These are phyloP conservation scores for Brasilioporus rufonigricans DNA, from an alignment of 768 basidiomycete species.

Conservation along the genomic window DNA sequence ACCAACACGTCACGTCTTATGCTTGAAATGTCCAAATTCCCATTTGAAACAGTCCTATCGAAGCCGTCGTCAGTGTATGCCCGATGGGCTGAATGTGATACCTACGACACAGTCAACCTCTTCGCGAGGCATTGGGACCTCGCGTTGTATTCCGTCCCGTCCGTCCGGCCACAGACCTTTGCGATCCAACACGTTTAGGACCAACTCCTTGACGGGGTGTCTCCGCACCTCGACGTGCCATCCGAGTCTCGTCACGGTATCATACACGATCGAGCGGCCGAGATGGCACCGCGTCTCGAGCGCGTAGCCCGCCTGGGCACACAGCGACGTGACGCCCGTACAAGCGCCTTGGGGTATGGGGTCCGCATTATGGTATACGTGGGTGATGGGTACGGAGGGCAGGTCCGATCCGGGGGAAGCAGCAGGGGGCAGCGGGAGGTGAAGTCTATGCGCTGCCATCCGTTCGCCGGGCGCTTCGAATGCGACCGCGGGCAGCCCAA, in stretches of 20 bases:
- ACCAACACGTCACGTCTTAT: neutral
- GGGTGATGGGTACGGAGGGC: slow-evolving; percentile 34
- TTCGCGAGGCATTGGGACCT: slow-evolving; percentile 56
- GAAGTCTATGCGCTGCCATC: slow-evolving; percentile 57
- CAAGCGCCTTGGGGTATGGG: slow-evolving; percentile 64
- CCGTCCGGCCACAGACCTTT: slow-evolving; percentile 41
- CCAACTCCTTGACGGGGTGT: slow-evolving; percentile 54
- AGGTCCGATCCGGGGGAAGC: slow-evolving; percentile 1
- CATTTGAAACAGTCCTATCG: slow-evolving; percentile 74
- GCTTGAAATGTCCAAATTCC: slow-evolving; percentile 59
- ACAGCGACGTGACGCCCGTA: slow-evolving; percentile 48
- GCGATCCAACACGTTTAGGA: slow-evolving; percentile 51
- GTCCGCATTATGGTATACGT: slow-evolving; percentile 70
- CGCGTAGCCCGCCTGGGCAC: slow-evolving; percentile 65
- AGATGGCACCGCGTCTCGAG: slow-evolving; percentile 62
- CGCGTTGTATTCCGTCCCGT: slow-evolving; percentile 35
- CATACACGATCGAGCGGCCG: slow-evolving; percentile 62
- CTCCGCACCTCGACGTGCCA: slow-evolving; percentile 59
- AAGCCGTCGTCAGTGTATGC: neutral
- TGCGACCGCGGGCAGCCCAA: slow-evolving; percentile 61
- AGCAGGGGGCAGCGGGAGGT: slow-evolving; percentile 53
- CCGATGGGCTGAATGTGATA: neutral
- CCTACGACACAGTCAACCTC: slow-evolving; percentile 66
- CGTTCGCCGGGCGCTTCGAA: slow-evolving; percentile 68
- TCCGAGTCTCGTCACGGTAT: slow-evolving; percentile 59